Evolutionary conservation across 2,329 filamentous ascomycete genomes (phyloP).

Genomic region (Juglanconis oblonga): DNA sequence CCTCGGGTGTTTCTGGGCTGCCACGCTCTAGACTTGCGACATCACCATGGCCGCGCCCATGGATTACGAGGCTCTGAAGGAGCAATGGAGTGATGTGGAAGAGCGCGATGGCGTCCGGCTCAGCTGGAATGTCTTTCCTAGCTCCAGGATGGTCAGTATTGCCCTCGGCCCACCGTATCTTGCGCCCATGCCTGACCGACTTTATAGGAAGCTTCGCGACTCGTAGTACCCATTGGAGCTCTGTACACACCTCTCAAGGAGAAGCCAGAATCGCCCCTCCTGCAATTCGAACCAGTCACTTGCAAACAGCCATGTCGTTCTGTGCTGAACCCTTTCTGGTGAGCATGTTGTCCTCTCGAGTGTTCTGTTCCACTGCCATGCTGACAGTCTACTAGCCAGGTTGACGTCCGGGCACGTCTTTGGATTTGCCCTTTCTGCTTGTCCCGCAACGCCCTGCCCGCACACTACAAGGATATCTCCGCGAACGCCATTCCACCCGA

Average conservation of each 20-base stretch:
- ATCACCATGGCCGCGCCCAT: conserved; percentile 43
- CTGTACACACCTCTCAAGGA: conserved; percentile 96
- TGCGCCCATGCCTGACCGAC: conserved; percentile 24
- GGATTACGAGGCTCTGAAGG: conserved; percentile 92
- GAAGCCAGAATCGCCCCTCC: conserved; percentile 80
- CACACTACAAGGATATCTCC: conserved; percentile 88
- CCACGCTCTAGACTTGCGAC: conserved; percentile 8
- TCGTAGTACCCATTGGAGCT: conserved; percentile 94
- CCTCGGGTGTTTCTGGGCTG: not conserved
- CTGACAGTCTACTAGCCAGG: conserved; percentile 55
- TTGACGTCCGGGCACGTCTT: conserved; percentile 77
- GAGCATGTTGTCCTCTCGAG: conserved; percentile 30
- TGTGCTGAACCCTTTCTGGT: conserved; percentile 97
- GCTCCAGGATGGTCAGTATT: conserved; percentile 82
- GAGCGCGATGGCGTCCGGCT: conserved; percentile 93
- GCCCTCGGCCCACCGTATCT: not conserved
- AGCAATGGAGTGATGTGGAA: conserved; percentile 95
- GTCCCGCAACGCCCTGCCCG: conserved; percentile 76
- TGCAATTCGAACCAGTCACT: conserved; percentile 94
- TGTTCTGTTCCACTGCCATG: not conserved
- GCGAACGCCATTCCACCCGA: conserved; percentile 79
- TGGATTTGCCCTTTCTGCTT: conserved; percentile 91
- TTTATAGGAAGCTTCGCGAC: conserved; percentile 79
- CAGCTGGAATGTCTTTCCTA: conserved; percentile 98
- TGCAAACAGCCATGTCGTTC: conserved; percentile 96